phyloP scores from a whole-genome alignment of 768 basidiomycete genomes.

The Leccinum imitatum region DNA sequence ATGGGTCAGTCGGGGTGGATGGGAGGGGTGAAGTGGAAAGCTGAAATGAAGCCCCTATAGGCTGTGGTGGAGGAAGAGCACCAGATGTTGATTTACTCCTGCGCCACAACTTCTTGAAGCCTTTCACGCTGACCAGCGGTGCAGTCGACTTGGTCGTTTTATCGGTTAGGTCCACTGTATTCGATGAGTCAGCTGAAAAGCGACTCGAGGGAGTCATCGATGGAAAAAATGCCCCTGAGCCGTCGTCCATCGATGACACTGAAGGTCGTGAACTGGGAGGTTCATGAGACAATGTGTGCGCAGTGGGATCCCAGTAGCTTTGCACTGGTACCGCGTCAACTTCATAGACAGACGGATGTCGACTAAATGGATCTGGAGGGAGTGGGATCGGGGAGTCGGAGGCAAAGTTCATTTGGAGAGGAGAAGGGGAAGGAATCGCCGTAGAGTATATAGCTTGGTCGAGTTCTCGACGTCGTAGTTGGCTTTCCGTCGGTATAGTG shows the following conservation, averaged over 20 bases:
- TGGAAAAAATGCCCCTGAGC: slow-evolving; percentile 15
- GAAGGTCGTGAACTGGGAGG: slow-evolving; percentile 24
- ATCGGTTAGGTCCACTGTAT: slow-evolving; percentile 31
- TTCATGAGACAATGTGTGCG: slow-evolving; percentile 23
- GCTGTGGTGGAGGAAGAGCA: slow-evolving; percentile 34
- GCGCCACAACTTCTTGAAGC: slow-evolving; percentile 76
- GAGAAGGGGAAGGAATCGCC: slow-evolving; percentile 31
- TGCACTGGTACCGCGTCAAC: slow-evolving; percentile 31
- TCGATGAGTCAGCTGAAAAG: slow-evolving; percentile 74
- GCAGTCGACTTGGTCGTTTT: slow-evolving; percentile 33
- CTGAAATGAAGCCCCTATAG: slow-evolving; percentile 38
- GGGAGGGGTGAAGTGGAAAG: slow-evolving; percentile 29
- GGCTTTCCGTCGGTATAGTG: slow-evolving; percentile 43
- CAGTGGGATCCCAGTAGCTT: slow-evolving; percentile 45
- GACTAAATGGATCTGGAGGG: slow-evolving; percentile 82
- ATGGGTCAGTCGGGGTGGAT: slow-evolving; percentile 36
- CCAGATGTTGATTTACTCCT: slow-evolving; percentile 54
- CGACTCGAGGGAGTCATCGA: slow-evolving; percentile 50
- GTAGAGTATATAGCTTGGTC: slow-evolving; percentile 48
- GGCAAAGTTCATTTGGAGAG: slow-evolving; percentile 21
- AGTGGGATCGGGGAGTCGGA: slow-evolving; percentile 68
- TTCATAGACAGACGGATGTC: slow-evolving; percentile 56
- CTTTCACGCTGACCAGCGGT: slow-evolving; percentile 71
- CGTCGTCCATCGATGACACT: slow-evolving; percentile 11
- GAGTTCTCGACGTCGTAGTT: slow-evolving; percentile 52